Evolutionary conservation across 1,284 basidiomycete species (phyloP).

Genomic region (Trichosporon asahii): DNA sequence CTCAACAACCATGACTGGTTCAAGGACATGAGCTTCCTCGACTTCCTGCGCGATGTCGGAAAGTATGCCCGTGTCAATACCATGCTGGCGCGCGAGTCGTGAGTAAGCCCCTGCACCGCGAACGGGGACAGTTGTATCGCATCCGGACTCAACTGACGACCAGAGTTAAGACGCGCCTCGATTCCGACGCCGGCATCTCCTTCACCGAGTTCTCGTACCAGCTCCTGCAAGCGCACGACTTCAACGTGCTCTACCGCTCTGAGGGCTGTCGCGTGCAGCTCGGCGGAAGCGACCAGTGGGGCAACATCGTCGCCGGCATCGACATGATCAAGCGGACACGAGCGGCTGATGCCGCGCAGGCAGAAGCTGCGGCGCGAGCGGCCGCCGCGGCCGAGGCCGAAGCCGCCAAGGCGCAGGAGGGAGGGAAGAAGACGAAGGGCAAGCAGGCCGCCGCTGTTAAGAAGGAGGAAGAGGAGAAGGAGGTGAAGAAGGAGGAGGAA

Average conservation of each 20-base stretch:
- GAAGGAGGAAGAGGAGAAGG: slow-evolving; percentile 21
- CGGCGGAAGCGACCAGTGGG: slow-evolving; percentile 97
- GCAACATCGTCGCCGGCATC: slow-evolving; percentile 91
- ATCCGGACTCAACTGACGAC: background rate
- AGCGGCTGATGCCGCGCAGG: slow-evolving; percentile 27
- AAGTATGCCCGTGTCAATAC: slow-evolving; percentile 76
- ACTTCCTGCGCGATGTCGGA: slow-evolving; percentile 81
- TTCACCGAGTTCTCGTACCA: slow-evolving; percentile 99
- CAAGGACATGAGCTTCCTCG: slow-evolving; percentile 66
- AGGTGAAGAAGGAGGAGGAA: slow-evolving; percentile 36
- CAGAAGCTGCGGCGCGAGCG: slow-evolving; percentile 10
- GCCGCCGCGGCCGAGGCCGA: background rate
- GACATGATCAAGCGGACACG: slow-evolving; percentile 69
- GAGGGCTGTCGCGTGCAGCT: slow-evolving; percentile 80
- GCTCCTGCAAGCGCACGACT: slow-evolving; percentile 94
- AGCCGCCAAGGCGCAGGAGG: slow-evolving; percentile 28
- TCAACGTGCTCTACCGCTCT: slow-evolving; percentile 66
- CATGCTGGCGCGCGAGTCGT: slow-evolving; percentile 92
- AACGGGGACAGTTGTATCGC: background rate
- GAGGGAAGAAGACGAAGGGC: slow-evolving; percentile 13
- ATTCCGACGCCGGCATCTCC: slow-evolving; percentile 68
- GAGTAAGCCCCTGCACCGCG: slow-evolving; percentile 27
- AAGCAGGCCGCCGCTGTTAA: background rate
- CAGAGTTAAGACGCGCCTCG: slow-evolving; percentile 80
- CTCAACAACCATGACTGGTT: slow-evolving; percentile 88